Evolutionary conservation across 164 flowering plant genomes (phyloP).

Genomic region (Magnolia kwangsiensis): DNA sequence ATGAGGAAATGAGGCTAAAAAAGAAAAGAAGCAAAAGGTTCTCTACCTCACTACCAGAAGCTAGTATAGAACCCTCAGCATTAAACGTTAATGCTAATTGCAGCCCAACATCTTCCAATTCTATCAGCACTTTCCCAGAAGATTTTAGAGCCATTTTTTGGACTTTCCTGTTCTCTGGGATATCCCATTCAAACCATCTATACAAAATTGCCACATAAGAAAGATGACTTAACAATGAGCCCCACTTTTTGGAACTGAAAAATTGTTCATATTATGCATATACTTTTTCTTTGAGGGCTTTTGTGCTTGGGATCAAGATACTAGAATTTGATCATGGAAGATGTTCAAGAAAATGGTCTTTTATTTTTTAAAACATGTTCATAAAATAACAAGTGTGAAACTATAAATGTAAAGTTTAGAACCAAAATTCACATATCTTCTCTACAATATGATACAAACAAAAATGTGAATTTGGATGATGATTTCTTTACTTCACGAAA

Average conservation of each 20-base stretch:
- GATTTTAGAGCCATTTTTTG: conserved; percentile 38
- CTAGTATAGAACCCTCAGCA: conserved; percentile 70
- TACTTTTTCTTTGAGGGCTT: too few species aligned
- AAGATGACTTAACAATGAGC: neutral
- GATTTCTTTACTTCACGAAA: too few species aligned
- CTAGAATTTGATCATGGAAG: too few species aligned
- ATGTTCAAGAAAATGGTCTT: too few species aligned
- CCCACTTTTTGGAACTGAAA: neutral
- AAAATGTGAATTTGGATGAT: too few species aligned
- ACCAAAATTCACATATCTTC: too few species aligned
- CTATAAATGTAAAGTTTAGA: neutral
- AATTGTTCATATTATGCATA: neutral
- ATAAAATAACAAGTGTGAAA: too few species aligned
- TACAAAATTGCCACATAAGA: neutral
- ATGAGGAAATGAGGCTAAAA: neutral
- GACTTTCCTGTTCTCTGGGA: neutral
- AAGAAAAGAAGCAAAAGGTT: neutral
- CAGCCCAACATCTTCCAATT: conserved; percentile 72
- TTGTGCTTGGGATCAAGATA: too few species aligned
- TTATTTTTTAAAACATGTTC: too few species aligned
- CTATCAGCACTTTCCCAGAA: conserved; percentile 53
- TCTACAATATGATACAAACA: too few species aligned
- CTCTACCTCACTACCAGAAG: conserved; percentile 87
- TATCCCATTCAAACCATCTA: too few species aligned
- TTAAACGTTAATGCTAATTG: conserved; percentile 78